Percentiles rank a stretch among this genome's conserved stretches.
Conservation (phyloP, 306 rosid genomes). For the Prunus dulcis region DNA sequence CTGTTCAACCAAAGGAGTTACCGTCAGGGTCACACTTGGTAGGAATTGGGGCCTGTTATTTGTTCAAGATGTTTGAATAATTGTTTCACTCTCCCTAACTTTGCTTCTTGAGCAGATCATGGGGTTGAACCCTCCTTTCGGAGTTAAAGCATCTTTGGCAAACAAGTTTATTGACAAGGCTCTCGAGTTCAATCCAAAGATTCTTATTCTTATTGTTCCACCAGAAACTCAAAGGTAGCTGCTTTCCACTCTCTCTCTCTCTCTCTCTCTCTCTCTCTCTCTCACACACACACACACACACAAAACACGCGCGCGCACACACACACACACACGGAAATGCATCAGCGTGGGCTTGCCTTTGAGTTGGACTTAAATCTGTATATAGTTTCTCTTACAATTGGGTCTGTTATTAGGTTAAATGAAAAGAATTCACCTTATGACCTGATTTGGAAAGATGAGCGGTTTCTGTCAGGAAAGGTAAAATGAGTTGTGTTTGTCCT, state of each 20-base stretch:
- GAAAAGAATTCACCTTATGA: conserved; percentile 50
- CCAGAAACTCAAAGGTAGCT: conserved; percentile 66
- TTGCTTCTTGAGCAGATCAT: conserved; percentile 58
- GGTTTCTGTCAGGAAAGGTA: conserved; percentile 74
- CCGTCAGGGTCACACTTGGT: conserved; percentile 74
- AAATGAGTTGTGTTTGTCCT: background rate
- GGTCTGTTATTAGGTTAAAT: conserved; percentile 50
- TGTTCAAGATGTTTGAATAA: conserved; percentile 3
- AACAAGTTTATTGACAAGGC: conserved; percentile 81
- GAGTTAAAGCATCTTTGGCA: conserved; percentile 69
- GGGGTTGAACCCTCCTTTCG: conserved; percentile 97
- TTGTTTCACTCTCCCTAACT: background rate
- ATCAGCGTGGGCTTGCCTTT: background rate
- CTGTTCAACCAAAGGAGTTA: conserved; percentile 60
- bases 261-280: conserved; percentile 4
- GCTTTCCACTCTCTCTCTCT: conserved; percentile 1
- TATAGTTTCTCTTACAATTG: conserved; percentile 21
- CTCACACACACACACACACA: background rate
- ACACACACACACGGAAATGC: background rate
- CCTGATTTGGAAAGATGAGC: conserved; percentile 81
- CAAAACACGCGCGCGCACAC: too few relatives aligned
- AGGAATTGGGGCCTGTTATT: conserved; percentile 27
- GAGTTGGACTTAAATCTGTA: background rate
- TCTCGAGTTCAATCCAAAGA: conserved; percentile 76
- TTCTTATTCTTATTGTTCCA: conserved; percentile 80